Evolutionary conservation across 345 rosid genomes (phyloP).

Genomic region (Citrus australasica): DNA sequence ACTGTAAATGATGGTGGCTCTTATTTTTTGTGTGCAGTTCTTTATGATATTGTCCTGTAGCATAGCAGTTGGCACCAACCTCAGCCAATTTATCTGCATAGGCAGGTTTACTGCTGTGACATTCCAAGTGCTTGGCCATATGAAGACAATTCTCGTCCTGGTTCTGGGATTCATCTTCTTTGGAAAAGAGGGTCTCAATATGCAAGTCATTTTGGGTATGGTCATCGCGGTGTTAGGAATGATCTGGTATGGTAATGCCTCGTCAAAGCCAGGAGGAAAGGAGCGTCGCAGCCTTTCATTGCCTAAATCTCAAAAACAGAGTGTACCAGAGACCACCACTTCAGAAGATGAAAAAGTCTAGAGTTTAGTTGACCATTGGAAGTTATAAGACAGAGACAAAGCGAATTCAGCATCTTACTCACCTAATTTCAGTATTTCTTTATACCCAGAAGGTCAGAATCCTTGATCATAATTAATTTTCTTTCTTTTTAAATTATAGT

Average conservation of each 20-base stretch:
- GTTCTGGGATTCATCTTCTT: conserved; percentile 84
- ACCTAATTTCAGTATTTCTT: conserved; percentile 19
- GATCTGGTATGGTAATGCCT: conserved; percentile 97
- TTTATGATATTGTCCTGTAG: conserved; percentile 80
- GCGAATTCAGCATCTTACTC: conserved; percentile 8
- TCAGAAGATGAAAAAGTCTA: conserved; percentile 70
- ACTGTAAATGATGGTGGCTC: not conserved
- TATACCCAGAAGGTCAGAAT: conserved; percentile 19
- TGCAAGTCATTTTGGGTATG: conserved; percentile 90
- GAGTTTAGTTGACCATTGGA: conserved; percentile 9
- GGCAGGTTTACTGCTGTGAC: conserved; percentile 97
- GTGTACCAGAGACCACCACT: conserved; percentile 45
- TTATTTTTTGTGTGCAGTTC: conserved; percentile 44
- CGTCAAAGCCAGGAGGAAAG: conserved; percentile 93
- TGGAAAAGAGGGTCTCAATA: conserved; percentile 87
- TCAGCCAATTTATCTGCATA: conserved; percentile 97
- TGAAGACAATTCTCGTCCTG: conserved; percentile 96
- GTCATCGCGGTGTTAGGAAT: conserved; percentile 78
- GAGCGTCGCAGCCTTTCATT: conserved; percentile 62
- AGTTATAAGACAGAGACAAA: not conserved
- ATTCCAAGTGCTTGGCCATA: conserved; percentile 97
- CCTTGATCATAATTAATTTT: conserved; percentile 10
- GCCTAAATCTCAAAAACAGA: conserved; percentile 54
- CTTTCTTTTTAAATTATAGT: not conserved
- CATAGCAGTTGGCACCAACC: conserved; percentile 96